These are phyloP conservation scores for Berberis thunbergii DNA, from an alignment of 164 flowering plant genomes.

Conservation along the genomic window DNA sequence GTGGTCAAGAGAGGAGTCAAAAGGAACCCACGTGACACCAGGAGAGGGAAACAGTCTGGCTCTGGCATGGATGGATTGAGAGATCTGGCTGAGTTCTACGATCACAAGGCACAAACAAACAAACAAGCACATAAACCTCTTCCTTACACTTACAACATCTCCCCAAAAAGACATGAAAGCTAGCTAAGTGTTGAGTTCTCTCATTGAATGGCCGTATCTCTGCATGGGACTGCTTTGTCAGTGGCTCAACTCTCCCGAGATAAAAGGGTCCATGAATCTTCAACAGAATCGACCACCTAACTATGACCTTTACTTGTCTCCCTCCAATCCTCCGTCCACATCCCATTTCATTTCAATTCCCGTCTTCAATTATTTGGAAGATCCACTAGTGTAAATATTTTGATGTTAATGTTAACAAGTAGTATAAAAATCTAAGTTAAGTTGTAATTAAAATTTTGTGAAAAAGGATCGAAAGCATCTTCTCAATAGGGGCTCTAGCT, in stretches of 20 bases:
- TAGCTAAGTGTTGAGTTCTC: neutral
- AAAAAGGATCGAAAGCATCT: too few species aligned
- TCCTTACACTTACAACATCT: neutral
- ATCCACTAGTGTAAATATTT: too few species aligned
- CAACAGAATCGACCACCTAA: neutral
- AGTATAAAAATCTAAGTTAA: too few species aligned
- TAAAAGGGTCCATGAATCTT: neutral
- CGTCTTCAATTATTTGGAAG: too few species aligned
- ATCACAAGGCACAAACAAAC: slow-evolving; percentile 4
- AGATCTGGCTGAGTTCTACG: slow-evolving; percentile 4
- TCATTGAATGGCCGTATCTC: neutral
- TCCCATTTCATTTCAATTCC: too few species aligned
- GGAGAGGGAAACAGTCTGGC: slow-evolving; percentile 2
- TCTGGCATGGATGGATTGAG: neutral
- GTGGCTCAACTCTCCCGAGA: neutral
- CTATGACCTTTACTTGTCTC: neutral
- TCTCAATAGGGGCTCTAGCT: too few species aligned
- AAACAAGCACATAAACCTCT: too few species aligned
- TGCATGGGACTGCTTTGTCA: neutral
- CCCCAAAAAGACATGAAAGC: neutral
- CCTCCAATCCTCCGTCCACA: neutral
- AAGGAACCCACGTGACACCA: slow-evolving; percentile 9
- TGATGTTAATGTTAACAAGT: too few species aligned
- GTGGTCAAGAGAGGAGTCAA: neutral
- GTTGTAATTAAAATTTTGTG: too few species aligned